Evolutionary conservation across 2,329 filamentous ascomycete genomes (phyloP).

Genomic region (Samsoniella hepiali): DNA sequence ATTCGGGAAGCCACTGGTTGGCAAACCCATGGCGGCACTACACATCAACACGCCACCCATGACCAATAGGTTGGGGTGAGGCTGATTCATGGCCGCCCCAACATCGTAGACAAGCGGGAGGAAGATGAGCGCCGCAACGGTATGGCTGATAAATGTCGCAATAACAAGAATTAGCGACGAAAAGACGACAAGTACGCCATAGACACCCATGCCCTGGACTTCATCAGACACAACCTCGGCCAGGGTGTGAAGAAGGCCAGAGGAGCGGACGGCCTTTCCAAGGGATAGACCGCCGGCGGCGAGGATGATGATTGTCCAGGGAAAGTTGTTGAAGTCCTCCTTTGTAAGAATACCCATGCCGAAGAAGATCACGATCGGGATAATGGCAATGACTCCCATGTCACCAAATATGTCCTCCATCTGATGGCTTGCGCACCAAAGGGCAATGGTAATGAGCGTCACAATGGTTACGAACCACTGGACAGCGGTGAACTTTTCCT

Average conservation of each 20-base stretch:
- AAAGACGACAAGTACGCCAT: constrained; percentile 84
- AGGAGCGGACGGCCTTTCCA: constrained; percentile 91
- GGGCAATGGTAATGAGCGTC: constrained; percentile 76
- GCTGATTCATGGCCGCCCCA: constrained; percentile 78
- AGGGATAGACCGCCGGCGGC: constrained; percentile 89
- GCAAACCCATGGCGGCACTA: constrained; percentile 90
- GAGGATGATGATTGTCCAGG: constrained; percentile 99
- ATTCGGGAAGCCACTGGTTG: constrained; percentile 95
- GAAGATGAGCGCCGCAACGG: constrained; percentile 92
- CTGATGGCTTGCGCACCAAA: constrained; percentile 93
- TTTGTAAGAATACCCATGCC: constrained; percentile 94
- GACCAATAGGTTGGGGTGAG: constrained; percentile 89
- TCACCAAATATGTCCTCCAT: constrained; percentile 87
- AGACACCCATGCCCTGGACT: constrained; percentile 77
- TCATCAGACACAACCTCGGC: constrained; percentile 69
- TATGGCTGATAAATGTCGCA: constrained; percentile 97
- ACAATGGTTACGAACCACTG: constrained; percentile 91
- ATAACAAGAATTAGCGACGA: constrained; percentile 81
- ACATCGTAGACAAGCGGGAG: constrained; percentile 86
- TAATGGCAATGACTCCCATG: constrained; percentile 97
- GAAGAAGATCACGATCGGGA: constrained; percentile 94
- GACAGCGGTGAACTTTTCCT: constrained; percentile 80
- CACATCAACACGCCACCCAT: constrained; percentile 97
- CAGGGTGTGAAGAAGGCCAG: constrained; percentile 85
- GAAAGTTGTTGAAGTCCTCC: constrained; percentile 99